Conservation (phyloP, 1,139 yeast species). For the Scheffersomyces segobiensis region DNA sequence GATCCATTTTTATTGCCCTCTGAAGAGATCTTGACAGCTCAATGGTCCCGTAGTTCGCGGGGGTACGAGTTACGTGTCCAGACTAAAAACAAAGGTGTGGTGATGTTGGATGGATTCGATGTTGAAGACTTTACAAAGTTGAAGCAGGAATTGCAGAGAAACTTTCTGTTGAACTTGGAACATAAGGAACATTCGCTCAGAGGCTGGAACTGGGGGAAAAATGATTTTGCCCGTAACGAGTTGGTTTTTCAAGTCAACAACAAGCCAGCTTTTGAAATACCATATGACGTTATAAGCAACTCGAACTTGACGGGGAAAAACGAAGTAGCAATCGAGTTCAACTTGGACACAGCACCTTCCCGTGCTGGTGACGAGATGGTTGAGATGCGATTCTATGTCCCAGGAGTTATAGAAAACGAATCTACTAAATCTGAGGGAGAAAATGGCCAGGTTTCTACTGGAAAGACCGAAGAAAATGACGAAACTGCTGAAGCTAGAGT, state of each 20-base stretch:
- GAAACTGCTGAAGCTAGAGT: constrained; percentile 18
- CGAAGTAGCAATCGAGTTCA: constrained; percentile 90
- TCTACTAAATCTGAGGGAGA: constrained; percentile 42
- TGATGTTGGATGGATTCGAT: constrained; percentile 89
- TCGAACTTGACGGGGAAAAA: constrained; percentile 91
- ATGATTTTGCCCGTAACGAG: constrained; percentile 91
- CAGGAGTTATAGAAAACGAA: constrained; percentile 66
- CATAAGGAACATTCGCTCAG: constrained; percentile 87
- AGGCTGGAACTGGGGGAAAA: constrained; percentile 99
- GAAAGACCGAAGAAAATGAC: constrained; percentile 14
- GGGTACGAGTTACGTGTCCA: constrained; percentile 89
- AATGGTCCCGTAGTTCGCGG: constrained; percentile 92
- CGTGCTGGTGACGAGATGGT: constrained; percentile 93
- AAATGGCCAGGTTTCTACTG: constrained; percentile 16
- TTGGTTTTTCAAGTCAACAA: constrained; percentile 83
- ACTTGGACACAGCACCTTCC: constrained; percentile 57
- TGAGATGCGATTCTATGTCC: constrained; percentile 89
- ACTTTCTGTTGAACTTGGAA: constrained; percentile 73
- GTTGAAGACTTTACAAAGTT: constrained; percentile 75
- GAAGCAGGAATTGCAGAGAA: constrained; percentile 80
- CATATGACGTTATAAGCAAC: constrained; percentile 76
- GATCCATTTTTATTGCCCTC: constrained; percentile 85
- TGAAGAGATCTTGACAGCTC: constrained; percentile 75
- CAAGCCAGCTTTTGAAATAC: constrained; percentile 89
- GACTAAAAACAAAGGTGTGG: constrained; percentile 85